phyloP scores from a whole-genome alignment of 225 moss, liverwort and hornwort genomes.

The Ulota crispa region DNA sequence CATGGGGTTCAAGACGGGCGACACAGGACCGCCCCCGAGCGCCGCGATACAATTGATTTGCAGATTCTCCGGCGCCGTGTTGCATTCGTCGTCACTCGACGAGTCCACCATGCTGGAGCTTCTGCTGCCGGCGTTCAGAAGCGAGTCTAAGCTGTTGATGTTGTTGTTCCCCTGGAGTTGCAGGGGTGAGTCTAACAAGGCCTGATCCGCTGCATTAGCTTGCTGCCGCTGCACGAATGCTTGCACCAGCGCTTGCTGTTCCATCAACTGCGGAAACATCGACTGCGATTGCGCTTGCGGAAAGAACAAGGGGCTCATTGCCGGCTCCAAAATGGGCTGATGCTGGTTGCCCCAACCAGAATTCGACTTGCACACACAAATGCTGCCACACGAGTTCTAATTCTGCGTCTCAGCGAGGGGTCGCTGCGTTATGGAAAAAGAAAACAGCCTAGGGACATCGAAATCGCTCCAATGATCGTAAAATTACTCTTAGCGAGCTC shows the following conservation, averaged over 20 bases:
- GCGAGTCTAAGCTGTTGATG: slow-evolving; percentile 30
- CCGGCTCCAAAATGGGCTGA: slow-evolving; percentile 29
- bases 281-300: slow-evolving; percentile 33
- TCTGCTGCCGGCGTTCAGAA: slow-evolving; percentile 34
- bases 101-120: slow-evolving; percentile 61
- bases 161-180: not conserved
- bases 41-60: slow-evolving; percentile 45
- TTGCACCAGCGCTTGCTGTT: slow-evolving; percentile 38
- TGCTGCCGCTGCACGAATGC: slow-evolving; percentile 38
- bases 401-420: not conserved
- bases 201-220: slow-evolving; percentile 28
- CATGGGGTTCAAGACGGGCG: slow-evolving; percentile 29
- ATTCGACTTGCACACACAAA: slow-evolving; percentile 40
- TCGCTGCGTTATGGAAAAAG: not conserved
- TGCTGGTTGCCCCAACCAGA: slow-evolving; percentile 42
- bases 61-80: slow-evolving; percentile 45
- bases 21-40: slow-evolving; percentile 30
- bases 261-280: slow-evolving; percentile 46
- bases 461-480: not conserved
- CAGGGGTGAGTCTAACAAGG: slow-evolving; percentile 19
- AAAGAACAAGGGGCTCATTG: slow-evolving; percentile 30
- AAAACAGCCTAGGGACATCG: not conserved
- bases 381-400: slow-evolving; percentile 14
- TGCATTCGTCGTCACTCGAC: slow-evolving; percentile 40
- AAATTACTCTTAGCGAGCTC: not conserved